phyloP scores from a whole-genome alignment of 306 rosid genomes.

The Vigna hirtella region DNA sequence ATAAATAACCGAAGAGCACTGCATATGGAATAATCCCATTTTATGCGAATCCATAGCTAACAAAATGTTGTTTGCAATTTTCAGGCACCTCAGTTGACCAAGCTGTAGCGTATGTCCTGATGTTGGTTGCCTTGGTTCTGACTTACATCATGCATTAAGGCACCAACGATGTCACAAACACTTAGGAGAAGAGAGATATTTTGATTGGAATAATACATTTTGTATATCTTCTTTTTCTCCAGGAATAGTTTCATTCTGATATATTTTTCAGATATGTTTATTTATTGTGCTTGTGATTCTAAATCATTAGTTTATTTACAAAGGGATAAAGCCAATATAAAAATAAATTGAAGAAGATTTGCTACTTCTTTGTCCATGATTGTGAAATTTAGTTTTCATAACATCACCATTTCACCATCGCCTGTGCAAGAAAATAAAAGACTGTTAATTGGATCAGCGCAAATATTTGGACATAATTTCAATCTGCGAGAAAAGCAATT shows the following conservation, averaged over 20 bases:
- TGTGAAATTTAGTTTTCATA: no score
- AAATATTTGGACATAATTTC: no score
- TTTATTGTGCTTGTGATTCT: not conserved
- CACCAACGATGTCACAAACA: not conserved
- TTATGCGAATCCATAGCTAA: no score
- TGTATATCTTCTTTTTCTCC: slow-evolving; percentile 33
- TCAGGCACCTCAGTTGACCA: slow-evolving; percentile 84
- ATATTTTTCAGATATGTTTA: not conserved
- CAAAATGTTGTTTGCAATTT: slow-evolving; percentile 14
- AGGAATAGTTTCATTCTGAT: slow-evolving; percentile 9
- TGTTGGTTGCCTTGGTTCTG: slow-evolving; percentile 75
- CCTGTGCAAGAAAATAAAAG: no score
- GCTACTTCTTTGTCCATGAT: no score
- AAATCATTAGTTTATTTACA: not conserved
- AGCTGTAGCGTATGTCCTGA: slow-evolving; percentile 70
- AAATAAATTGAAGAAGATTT: no score
- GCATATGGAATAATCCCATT: no score
- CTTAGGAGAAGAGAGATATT: slow-evolving; percentile 19
- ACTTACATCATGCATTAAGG: slow-evolving; percentile 80
- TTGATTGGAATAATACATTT: not conserved
- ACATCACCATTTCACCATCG: no score
- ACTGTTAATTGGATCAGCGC: no score
- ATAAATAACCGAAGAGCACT: no score
- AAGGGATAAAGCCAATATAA: not conserved
- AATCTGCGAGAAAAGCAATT: no score